Conservation (phyloP, 495 filamentous ascomycete genomes). For the Pseudotulostoma volvatum region DNA sequence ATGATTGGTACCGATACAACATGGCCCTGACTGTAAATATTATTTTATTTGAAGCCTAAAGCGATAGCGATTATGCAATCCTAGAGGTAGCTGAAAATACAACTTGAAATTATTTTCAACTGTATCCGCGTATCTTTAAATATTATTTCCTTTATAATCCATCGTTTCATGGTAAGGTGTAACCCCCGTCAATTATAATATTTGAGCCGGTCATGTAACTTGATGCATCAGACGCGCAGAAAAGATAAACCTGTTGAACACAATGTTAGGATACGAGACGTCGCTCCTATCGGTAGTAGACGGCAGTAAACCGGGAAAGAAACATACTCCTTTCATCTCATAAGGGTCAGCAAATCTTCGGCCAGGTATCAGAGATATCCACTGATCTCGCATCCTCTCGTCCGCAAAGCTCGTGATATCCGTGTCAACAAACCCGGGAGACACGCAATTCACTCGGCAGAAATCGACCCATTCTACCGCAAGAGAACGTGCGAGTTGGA, state of each 20-base stretch:
- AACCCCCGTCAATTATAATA: constrained; percentile 21
- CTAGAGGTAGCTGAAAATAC: too few relatives aligned
- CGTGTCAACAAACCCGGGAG: constrained; percentile 27
- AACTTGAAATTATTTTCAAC: too few relatives aligned
- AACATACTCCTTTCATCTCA: constrained; percentile 21
- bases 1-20: too few relatives aligned
- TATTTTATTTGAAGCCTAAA: too few relatives aligned
- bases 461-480: constrained; percentile 22
- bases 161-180: constrained; percentile 11
- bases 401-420: constrained; percentile 14
- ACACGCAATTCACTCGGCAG: constrained; percentile 26
- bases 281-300: too few relatives aligned
- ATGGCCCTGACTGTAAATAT: too few relatives aligned
- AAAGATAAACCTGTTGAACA: constrained; percentile 15
- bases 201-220: constrained; percentile 23
- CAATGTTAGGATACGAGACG: neutral
- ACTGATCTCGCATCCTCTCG: constrained; percentile 11
- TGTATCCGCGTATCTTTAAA: too few relatives aligned
- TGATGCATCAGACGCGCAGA: constrained; percentile 19
- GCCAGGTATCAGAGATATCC: constrained; percentile 15
- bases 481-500: constrained; percentile 18
- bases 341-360: constrained; percentile 13
- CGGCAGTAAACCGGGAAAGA: too few relatives aligned
- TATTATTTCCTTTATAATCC: too few relatives aligned
- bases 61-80: too few relatives aligned